Evolutionary conservation across 2,329 filamentous ascomycete genomes (phyloP), one percentile per base, ranked within the genome.

Genomic region (Metarhizium robertsii): DNA sequence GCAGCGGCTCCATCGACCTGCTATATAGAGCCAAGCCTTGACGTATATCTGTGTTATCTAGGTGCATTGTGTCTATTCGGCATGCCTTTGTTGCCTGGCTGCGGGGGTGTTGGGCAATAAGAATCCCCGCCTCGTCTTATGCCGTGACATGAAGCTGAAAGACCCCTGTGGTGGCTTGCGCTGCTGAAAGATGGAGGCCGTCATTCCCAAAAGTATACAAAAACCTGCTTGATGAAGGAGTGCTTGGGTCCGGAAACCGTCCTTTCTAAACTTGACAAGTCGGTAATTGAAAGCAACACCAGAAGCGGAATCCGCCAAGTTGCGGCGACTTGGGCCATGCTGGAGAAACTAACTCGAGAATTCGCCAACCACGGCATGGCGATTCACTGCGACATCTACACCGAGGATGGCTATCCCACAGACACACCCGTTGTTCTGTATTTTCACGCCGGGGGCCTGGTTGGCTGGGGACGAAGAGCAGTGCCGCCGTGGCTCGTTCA

Each of bases 371-470:
- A 70, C 3, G 25, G 25, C 25, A 25, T 25, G 25, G 25, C 53
- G 11, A 63, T 73, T 25, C 60, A 70, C 53, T 71, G 69, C 60
- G 69, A 71, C 60, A 58, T 72, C 38, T 72, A 71, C 59, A 58
- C 64, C 8, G 58, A 58, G 14, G 52, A 52, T 5, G 60, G 63
- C 58, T 64, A 63, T 30, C 59, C 64, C 2, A 30, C 58, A 20
- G 55, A 59, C 48, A 55, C 59, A 1, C 67, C 67, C 4, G 65
- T 69, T n/a, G 63, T 71, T 32, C 60, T 72, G 18, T 73, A 69
- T 60, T 73, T 72, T 55, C 70, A 73, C 36, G 63, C 69, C 0
- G 69, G 70, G 16, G 69, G 69, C 0, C 62, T 71, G 6, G 62
- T 67, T 13, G 62, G 61, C n/a, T 70, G 68, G 52, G 63, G 64